Evolutionary conservation across 768 basidiomycete species (phyloP), one percentile per base, ranked within the genome.

Genomic region (Amanita jacksonii): DNA sequence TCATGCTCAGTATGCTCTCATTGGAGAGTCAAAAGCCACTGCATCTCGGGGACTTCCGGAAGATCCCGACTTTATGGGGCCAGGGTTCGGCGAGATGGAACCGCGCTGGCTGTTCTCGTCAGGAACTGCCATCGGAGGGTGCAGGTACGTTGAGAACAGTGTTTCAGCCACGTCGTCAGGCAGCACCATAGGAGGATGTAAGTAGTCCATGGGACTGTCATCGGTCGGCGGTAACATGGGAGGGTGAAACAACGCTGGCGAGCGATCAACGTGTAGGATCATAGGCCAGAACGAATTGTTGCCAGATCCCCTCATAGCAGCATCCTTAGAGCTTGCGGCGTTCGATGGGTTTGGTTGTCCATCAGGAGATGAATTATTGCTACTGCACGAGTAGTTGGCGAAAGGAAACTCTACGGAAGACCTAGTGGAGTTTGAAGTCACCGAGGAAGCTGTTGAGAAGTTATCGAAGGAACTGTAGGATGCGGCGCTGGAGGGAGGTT

Each of bases 251-350:
- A 77, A 57, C 15, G 72, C 67, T 1, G 75, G 74, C 3, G 79
- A 78, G 44, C 70, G 64, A 20, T 72, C 73, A 44, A 51, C 57
- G 50, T 76, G 74, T 3, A 74, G 65, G 51, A 82, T 69, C 72
- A 82, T 81, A 8, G 84, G 85, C 83, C 84, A 86, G 53, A 83
- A 81, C 6, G 80, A n/a, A n/a, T n/a, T 74, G 49, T 73, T 79
- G 0, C 70, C 73, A 4, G 72, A 73, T 4, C 74, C 77, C 12
- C 78, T 65, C 22, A 79, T 61, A 3, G 73, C 68, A n/a, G 69
- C 71, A 31, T 73, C 70, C 18, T 38, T 45, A 0, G 35, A 37
- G 35, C 38, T 38, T 12, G 15, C 20, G 19, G 37, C 38, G 37
- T 16, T 30, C 10, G 25, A 1, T 13, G 33, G n/a, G 13, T 32